Conservation (phyloP, 2,329 filamentous ascomycete species). For the Anisogramma anomala region DNA sequence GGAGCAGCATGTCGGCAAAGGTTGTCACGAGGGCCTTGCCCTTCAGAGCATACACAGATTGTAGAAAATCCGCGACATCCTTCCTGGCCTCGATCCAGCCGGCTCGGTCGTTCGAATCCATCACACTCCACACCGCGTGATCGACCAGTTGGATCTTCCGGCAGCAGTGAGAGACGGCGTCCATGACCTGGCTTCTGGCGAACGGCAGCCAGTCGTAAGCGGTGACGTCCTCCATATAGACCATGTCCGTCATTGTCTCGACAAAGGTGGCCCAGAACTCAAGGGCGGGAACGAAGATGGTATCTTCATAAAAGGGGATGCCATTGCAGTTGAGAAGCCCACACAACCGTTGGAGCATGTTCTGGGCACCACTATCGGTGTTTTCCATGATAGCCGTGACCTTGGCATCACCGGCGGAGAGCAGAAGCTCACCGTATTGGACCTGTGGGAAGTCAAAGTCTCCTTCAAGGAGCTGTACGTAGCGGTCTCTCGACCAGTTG, state of each 20-base stretch:
- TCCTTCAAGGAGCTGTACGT: conserved; percentile 43
- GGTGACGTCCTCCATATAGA: conserved; percentile 38
- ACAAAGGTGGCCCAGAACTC: conserved; percentile 76
- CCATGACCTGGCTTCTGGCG: conserved; percentile 48
- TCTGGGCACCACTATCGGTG: conserved; percentile 36
- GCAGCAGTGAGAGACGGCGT: conserved; percentile 55
- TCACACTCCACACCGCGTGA: conserved; percentile 42
- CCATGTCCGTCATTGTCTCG: conserved; percentile 51
- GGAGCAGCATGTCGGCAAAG: conserved; percentile 44
- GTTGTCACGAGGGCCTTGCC: conserved; percentile 43
- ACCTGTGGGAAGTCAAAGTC: conserved; percentile 53
- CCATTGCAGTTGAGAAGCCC: conserved; percentile 56
- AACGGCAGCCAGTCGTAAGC: conserved; percentile 43
- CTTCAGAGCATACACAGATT: conserved; percentile 55
- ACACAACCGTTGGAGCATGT: conserved; percentile 47
- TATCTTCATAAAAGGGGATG: conserved; percentile 59
- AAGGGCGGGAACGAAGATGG: conserved; percentile 59
- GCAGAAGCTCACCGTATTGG: conserved; percentile 54
- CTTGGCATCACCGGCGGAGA: conserved; percentile 58
- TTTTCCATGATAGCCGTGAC: conserved; percentile 47
- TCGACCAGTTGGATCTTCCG: conserved; percentile 59
- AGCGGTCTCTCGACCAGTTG: conserved; percentile 45
- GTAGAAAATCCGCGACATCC: conserved; percentile 68
- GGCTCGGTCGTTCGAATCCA: conserved; percentile 58
- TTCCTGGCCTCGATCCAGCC: conserved; percentile 63